Conservation (phyloP, 1,284 basidiomycete genomes). For the Gomphus bonarii region DNA sequence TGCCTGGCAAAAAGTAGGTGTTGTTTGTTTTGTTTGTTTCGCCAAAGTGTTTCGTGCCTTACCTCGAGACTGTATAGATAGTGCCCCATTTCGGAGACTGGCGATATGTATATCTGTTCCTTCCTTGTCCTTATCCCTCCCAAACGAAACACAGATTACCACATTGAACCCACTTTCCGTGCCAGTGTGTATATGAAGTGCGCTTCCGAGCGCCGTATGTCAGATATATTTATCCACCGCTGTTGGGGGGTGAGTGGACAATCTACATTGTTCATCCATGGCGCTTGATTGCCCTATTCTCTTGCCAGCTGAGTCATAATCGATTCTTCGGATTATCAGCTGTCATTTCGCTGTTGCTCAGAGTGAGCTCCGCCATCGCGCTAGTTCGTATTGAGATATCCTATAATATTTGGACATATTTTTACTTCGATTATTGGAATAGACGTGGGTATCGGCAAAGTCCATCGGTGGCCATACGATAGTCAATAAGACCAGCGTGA, state of each 20-base stretch:
- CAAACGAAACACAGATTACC: not conserved
- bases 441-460: not conserved
- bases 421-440: not conserved
- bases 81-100: slow-evolving; percentile 1
- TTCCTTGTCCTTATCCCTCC: not conserved
- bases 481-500: not conserved
- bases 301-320: slow-evolving; percentile 1
- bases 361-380: not conserved
- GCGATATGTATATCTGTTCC: not conserved
- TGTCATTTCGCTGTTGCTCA: not conserved
- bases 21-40: not conserved
- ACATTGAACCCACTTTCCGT: not conserved
- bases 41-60: not conserved
- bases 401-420: not conserved
- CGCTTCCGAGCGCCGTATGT: not conserved
- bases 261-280: not conserved
- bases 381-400: not conserved
- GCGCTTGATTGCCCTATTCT: not conserved
- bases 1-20: slow-evolving; percentile 5
- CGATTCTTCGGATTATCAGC: slow-evolving; percentile 2
- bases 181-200: not conserved
- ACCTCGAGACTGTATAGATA: not conserved
- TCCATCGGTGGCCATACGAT: not conserved
- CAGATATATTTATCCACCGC: slow-evolving; percentile 4
- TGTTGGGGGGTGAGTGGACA: slow-evolving; percentile 2